phyloP scores from a whole-genome alignment of 1,284 basidiomycete genomes.

The Ustilago hordei region DNA sequence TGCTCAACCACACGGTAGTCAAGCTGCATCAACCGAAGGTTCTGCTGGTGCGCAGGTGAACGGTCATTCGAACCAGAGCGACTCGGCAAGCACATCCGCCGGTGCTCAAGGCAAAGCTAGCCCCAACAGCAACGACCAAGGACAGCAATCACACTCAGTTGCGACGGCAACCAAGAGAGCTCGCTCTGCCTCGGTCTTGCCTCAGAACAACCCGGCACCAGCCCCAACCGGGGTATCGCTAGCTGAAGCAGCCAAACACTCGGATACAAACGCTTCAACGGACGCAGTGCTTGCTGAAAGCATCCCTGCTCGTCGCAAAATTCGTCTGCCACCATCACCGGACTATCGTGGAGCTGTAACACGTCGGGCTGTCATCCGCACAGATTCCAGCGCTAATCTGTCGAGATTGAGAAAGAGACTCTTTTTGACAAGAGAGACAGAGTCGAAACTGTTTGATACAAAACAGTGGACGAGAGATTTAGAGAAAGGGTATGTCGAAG shows the following conservation, averaged over 20 bases:
- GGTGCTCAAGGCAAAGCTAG: background rate
- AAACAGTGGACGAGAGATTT: constrained; percentile 74
- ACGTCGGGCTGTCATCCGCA: constrained; percentile 27
- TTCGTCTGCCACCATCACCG: constrained; percentile 33
- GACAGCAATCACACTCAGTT: background rate
- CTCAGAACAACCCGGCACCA: constrained; percentile 27
- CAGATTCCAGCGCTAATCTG: constrained; percentile 16
- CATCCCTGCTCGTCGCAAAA: constrained; percentile 26
- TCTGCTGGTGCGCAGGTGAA: background rate
- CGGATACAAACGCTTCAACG: constrained; percentile 29
- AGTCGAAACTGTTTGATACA: constrained; percentile 75
- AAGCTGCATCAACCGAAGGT: background rate
- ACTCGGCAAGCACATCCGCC: background rate
- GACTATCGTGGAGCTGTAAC: constrained; percentile 39
- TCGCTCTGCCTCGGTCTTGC: constrained; percentile 20
- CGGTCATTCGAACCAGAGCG: background rate
- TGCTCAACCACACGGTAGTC: constrained; percentile 39
- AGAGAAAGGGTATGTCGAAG: constrained; percentile 73
- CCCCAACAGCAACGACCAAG: background rate
- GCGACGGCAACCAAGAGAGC: constrained; percentile 15
- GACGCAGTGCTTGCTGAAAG: constrained; percentile 17
- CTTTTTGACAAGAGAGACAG: constrained; percentile 73
- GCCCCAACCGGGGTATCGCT: constrained; percentile 49
- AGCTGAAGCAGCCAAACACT: constrained; percentile 37
- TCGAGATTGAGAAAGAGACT: constrained; percentile 64